phyloP scores from a whole-genome alignment of 176 grass and related monocot genomes.

The Oryza brachyantha region DNA sequence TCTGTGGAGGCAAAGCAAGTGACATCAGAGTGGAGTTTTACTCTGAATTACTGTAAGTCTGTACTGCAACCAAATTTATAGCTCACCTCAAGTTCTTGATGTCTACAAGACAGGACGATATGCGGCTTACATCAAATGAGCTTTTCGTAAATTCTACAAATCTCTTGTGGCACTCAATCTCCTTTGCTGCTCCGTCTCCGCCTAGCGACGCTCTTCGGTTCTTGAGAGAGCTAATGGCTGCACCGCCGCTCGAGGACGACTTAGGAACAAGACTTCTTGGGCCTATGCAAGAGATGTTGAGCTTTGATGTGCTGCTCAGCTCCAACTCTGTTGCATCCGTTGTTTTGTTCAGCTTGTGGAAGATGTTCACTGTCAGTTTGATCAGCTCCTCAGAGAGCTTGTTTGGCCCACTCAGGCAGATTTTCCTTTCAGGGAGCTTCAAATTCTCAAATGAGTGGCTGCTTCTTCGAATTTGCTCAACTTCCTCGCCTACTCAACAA shows the following conservation, averaged over 20 bases:
- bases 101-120: constrained; percentile 42
- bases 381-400: constrained; percentile 78
- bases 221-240: constrained; percentile 35
- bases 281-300: constrained; percentile 70
- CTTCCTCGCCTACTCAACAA: constrained; percentile 34
- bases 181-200: background rate
- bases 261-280: constrained; percentile 51
- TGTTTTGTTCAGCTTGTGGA: constrained; percentile 66
- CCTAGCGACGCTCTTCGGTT: background rate
- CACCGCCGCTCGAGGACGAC: background rate
- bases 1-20: constrained; percentile 33
- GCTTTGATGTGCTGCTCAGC: constrained; percentile 35
- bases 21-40: background rate
- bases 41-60: background rate
- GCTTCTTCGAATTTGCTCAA: constrained; percentile 28
- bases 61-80: background rate
- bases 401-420: constrained; percentile 44
- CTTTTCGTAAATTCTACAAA: constrained; percentile 48
- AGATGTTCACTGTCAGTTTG: constrained; percentile 57
- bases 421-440: constrained; percentile 15
- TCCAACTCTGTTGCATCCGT: constrained; percentile 12
- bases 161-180: constrained; percentile 14
- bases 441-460: constrained; percentile 31
- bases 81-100: constrained; percentile 82
- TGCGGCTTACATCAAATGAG: constrained; percentile 55